Base-by-base conservation (phyloP, 139 green algal species). In the Raphidocelis subcapitata region DNA sequence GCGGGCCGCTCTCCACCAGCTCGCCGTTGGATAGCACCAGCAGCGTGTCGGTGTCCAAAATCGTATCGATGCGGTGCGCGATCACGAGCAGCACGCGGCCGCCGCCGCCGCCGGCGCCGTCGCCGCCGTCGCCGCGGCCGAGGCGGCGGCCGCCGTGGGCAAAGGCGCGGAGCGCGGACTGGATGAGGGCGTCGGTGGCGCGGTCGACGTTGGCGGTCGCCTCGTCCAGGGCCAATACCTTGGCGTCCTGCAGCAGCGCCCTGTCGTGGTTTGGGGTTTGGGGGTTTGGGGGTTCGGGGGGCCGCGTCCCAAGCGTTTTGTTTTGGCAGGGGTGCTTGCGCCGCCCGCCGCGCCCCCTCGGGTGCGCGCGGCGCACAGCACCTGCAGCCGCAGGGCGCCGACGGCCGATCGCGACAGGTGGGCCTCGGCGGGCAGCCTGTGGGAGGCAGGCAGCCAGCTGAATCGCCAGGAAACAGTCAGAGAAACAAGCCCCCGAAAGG, bases 171-270 rank as follows among this genome's bases (percentile, higher is more conserved):
- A 85, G 77, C 3, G 74, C 76, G 37, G 56, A 62, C 76, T 94
- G 92, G 12, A 95, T 94, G 21, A 91, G 74, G 16, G 79, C 77
- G 69, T 97, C 92, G 3, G 92, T 98, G 37, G 75, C 76, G 2
- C 74, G 75, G 80, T 98, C 94, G 51, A 98, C 91, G 63, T 97
- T 97, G 67, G 88, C 87, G 10, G 93, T 98, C 0, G 91, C 92
- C 82, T 96, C 92, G 52, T 92, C 88, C 18, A 93, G 81, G 0
- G 85, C 86, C 23, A 93, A 70, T 15, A 93, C 78, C 32, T 72
- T 64, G 0, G 89, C 81, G 31, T 87, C 72, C 72, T 85, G 81
- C 60, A 93, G 77, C 62, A 94, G 77, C 1, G 87, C 86, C 26
- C 87, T 83, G 79, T 36, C n/a, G 5, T 49, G 21, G 15, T 49